Evolutionary conservation across 129 eudicot species (phyloP).

Genomic region (Rutidosis leptorrhynchoides): DNA sequence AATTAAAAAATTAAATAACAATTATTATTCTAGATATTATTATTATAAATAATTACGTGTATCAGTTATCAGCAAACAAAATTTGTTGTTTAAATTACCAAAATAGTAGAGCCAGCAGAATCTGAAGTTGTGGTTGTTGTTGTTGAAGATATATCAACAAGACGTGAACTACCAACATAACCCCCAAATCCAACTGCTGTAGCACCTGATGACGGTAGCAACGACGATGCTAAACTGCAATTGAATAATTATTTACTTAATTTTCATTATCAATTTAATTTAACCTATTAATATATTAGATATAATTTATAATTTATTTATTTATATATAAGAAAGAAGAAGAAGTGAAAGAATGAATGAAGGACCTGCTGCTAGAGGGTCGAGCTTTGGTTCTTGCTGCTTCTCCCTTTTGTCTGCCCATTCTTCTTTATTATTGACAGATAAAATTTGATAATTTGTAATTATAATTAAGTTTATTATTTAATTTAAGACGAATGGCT

Average conservation of each 20-base stretch:
- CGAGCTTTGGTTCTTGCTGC: conserved; percentile 91
- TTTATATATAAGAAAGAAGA: background rate
- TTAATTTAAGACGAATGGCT: background rate
- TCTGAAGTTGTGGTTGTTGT: conserved; percentile 35
- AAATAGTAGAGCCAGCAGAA: conserved; percentile 29
- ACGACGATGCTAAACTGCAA: conserved; percentile 86
- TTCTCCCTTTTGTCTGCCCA: conserved; percentile 95
- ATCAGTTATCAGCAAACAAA: background rate
- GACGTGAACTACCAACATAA: conserved; percentile 78
- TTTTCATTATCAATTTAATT: background rate
- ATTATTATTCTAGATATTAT: background rate
- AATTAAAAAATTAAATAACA: too few species aligned
- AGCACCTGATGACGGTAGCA: conserved; percentile 71
- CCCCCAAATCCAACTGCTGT: conserved; percentile 92
- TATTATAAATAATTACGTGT: conserved; percentile 4
- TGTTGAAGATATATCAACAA: conserved; percentile 52
- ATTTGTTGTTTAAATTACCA: background rate
- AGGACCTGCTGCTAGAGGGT: conserved; percentile 96
- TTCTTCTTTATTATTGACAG: background rate
- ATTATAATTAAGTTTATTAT: background rate
- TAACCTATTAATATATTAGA: too few species aligned
- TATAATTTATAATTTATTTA: too few species aligned
- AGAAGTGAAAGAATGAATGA: background rate
- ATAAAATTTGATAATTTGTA: too few species aligned
- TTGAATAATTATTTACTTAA: background rate